phyloP scores from a whole-genome alignment of 495 filamentous ascomycete species.

The Terfezia claveryi region DNA sequence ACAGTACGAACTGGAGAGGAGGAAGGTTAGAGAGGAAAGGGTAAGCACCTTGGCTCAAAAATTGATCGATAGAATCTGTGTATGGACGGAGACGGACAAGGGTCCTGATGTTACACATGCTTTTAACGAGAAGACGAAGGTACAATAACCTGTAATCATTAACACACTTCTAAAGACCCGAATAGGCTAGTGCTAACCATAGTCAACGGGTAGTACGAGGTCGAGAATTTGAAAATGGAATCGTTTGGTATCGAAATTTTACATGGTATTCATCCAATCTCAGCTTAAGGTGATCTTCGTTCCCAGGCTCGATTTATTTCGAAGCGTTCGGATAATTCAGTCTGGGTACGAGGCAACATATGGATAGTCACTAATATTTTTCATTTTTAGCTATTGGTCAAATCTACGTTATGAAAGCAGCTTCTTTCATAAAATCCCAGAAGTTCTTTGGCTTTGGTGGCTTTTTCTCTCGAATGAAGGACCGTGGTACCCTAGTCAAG shows the following conservation, averaged over 20 bases:
- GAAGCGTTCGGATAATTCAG: too few relatives aligned
- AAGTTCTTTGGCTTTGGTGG: slow-evolving; percentile 92
- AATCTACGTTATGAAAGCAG: slow-evolving; percentile 72
- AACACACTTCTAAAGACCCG: too few relatives aligned
- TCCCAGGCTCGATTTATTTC: too few relatives aligned
- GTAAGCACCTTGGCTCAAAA: slow-evolving; percentile 66
- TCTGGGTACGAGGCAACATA: too few relatives aligned
- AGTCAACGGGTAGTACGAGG: slow-evolving; percentile 28
- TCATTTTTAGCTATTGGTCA: slow-evolving; percentile 45
- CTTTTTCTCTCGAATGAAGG: slow-evolving; percentile 82
- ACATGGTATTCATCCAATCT: slow-evolving; percentile 26
- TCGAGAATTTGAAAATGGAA: slow-evolving; percentile 98
- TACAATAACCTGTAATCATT: slow-evolving; percentile 15
- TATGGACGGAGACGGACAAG: slow-evolving; percentile 97
- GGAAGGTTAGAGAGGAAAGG: slow-evolving; percentile 67
- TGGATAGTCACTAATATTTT: neutral
- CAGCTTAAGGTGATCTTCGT: too few relatives aligned
- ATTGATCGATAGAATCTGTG: slow-evolving; percentile 68
- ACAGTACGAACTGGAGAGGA: slow-evolving; percentile 71
- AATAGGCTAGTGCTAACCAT: too few relatives aligned
- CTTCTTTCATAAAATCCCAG: slow-evolving; percentile 73
- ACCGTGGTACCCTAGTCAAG: slow-evolving; percentile 89
- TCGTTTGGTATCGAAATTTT: slow-evolving; percentile 93
- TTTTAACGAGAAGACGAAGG: slow-evolving; percentile 80
- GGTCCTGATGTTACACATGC: slow-evolving; percentile 58